These are phyloP conservation scores for Fusarium sterilihyphosum DNA, from an alignment of 2,329 filamentous ascomycete species.

Conservation along the genomic window DNA sequence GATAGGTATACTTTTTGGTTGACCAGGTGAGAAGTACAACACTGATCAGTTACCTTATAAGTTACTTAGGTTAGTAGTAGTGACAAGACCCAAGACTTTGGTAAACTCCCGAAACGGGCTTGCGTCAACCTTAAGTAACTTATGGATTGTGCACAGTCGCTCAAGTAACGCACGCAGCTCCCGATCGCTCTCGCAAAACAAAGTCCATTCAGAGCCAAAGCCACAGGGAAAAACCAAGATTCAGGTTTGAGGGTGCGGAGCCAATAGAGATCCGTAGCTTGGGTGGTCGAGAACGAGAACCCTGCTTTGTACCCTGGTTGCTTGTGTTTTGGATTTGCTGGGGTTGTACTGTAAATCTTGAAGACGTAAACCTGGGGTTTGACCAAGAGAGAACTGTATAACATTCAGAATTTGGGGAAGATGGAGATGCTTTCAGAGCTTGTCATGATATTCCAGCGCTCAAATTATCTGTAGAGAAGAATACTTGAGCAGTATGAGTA, in stretches of 20 bases:
- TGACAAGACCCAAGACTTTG: conserved; percentile 2
- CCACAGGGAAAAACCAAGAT: conserved; percentile 23
- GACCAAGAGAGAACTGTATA: not conserved
- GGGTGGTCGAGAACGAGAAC: not conserved
- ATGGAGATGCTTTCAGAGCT: no score
- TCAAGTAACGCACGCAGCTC: not conserved
- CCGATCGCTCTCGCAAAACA: conserved; percentile 22
- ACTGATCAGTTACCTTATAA: not conserved
- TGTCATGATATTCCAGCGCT: no score
- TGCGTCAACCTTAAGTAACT: conserved; percentile 22
- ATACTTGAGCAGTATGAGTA: not conserved
- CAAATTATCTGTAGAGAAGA: not conserved
- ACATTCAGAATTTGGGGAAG: not conserved
- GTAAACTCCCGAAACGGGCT: not conserved
- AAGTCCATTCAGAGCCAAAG: not conserved
- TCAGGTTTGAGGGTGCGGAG: conserved; percentile 9
- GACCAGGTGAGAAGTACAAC: not conserved
- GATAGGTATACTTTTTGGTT: not conserved
- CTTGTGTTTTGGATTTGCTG: conserved; percentile 23
- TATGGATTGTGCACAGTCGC: not conserved
- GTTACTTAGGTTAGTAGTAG: not conserved
- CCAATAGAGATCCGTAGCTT: conserved; percentile 23
- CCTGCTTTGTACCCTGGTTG: conserved; percentile 22
- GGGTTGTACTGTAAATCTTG: not conserved
- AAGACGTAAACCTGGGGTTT: conserved; percentile 12